Evolutionary conservation across 192 early-diverging fungal genomes (phyloP).

Genomic region (Coemansia sp.): DNA sequence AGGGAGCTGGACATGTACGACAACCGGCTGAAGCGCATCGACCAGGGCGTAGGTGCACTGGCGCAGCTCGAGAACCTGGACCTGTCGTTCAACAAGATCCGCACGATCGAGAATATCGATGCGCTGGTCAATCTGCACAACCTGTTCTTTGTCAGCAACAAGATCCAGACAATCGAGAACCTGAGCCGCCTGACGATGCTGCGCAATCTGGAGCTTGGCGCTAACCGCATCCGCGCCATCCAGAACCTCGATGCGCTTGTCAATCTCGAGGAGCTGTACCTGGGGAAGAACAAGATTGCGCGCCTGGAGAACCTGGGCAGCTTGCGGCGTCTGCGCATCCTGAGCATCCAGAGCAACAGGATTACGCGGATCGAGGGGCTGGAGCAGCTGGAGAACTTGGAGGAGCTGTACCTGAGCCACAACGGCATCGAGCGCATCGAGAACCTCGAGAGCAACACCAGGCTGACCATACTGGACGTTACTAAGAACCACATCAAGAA

Average conservation of each 20-base stretch:
- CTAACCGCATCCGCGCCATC: constrained; percentile 89
- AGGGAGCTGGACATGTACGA: constrained; percentile 94
- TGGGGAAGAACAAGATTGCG: constrained; percentile 97
- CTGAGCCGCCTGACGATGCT: constrained; percentile 65
- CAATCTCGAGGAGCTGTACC: constrained; percentile 85
- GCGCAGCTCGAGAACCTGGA: constrained; percentile 72
- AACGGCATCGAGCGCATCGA: constrained; percentile 81
- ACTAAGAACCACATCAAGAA: constrained; percentile 74
- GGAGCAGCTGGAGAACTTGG: constrained; percentile 64
- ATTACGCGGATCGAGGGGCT: constrained; percentile 74
- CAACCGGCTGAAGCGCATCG: constrained; percentile 81
- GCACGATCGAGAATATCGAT: constrained; percentile 68
- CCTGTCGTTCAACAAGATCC: constrained; percentile 96
- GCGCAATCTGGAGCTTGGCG: constrained; percentile 89
- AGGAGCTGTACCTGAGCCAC: constrained; percentile 92
- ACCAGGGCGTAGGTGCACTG: constrained; percentile 60
- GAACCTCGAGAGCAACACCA: constrained; percentile 75
- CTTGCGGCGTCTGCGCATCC: constrained; percentile 65
- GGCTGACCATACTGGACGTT: constrained; percentile 81
- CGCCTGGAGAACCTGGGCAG: constrained; percentile 68
- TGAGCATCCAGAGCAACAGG: constrained; percentile 88
- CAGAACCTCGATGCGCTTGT: constrained; percentile 79
- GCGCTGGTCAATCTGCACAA: constrained; percentile 63
- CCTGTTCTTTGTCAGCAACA: constrained; percentile 93
- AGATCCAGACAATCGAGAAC: constrained; percentile 80